Evolutionary conservation across 2,329 filamentous ascomycete genomes (phyloP), one percentile per base, ranked within the genome.

Genomic region (Berkeleyomyces rouxiae): DNA sequence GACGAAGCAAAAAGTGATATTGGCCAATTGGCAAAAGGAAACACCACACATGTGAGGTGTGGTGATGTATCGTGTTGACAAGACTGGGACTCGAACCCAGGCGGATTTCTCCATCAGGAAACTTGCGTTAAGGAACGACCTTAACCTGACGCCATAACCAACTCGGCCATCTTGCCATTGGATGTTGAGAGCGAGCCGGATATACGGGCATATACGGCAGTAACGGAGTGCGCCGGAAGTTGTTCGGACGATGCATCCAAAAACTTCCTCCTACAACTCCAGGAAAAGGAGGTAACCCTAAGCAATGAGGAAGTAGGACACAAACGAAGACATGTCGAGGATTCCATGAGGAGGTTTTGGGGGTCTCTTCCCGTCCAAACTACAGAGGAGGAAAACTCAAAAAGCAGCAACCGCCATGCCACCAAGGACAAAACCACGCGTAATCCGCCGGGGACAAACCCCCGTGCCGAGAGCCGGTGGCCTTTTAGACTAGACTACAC

Each of bases 101-200:
- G 57, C 62, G 62, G 62, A 57, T 60, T 60, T 63, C 61, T 63
- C 55, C 61, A 63, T 63, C 62, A 63, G 47, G 62, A 63, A 58
- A 63, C 42, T 51, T 60, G 23, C 57, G 62, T 59, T 58, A 42
- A 44, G 16, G 57, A 58, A 60, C 58, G 58, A 69, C 70, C 70
- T 71, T 70, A 71, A 70, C 69, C 70, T 71, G 67, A 68, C 70
- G 69, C 69, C 69, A 71, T 70, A 69, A 71, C 69, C 69, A 71
- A 70, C 69, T 71, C 70, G 69, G 70, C 70, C 70, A 71, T 71
- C 69, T 70, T 70, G 61, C 53, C 53, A 43, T 53, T 31, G 16
- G 3, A 31, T 4, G 23, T 2, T 51, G 23, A 51, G 0, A 51
- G 3, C 0, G 0, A 7, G 7, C 31, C n/a, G n/a, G 5, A 9